Evolutionary conservation across 2,329 filamentous ascomycete species (phyloP), one percentile per base, ranked within the genome.

Genomic region (Diaporthe destruens): DNA sequence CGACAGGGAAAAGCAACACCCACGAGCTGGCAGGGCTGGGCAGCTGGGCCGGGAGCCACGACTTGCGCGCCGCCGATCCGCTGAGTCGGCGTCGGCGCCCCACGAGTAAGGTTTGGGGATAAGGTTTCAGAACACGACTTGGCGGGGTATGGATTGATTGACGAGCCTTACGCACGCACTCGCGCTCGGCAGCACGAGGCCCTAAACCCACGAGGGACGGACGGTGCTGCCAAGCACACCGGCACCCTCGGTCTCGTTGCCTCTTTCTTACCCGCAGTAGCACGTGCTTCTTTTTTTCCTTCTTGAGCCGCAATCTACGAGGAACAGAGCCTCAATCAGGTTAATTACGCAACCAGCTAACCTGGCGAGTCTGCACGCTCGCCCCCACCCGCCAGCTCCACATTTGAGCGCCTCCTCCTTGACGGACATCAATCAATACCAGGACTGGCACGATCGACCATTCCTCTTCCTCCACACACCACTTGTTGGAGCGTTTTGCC

Each of bases 231-330:
- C 42, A 49, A 49, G 29, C 5, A 7, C n/a, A n/a, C n/a, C n/a
- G n/a, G n/a, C n/a, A n/a, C n/a, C 11, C 23, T 65, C 61, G 61
- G 32, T 66, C 61, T 66, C 47, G 61, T 66, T 51, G 8, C 42
- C 61, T 66, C 32, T 39, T 66, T 66, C n/a, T 66, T 66, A 66
- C 32, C 47, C 32, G 44, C 44, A 49, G 44, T 14, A 42, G 44
- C 32, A 11, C 44, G 44, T 25, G 7, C 1, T 6, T 44, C 39
- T 39, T 47, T 63, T 32, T 44, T 63, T 32, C 32, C 20, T 47
- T 63, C 12, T 66, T 66, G 61, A 66, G 61, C 61, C 61, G 61
- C 61, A 66, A 51, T 66, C 61, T 66, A 66, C 20, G 61, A 66
- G 47, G 61, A 18, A 66, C 61, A 66, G 61, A 66, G 61, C 61